Evolutionary conservation across 1,139 yeast genomes (phyloP).

Genomic region (Suhomyces bolitotheri): DNA sequence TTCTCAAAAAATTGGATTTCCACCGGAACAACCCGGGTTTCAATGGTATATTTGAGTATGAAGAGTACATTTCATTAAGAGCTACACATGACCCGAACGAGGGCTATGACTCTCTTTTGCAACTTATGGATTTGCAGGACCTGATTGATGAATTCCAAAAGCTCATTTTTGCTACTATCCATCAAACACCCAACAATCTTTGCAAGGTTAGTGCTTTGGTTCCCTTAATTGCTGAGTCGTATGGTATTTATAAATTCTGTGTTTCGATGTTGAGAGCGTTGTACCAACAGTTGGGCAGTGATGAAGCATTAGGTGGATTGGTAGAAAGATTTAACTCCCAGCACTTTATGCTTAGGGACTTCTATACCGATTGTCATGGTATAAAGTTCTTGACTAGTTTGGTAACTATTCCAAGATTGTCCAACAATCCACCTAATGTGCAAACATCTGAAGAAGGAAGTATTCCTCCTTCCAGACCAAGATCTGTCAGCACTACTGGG

Average conservation of each 20-base stretch:
- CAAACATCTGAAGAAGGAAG: slow-evolving; percentile 35
- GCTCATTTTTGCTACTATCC: slow-evolving; percentile 71
- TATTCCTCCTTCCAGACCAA: slow-evolving; percentile 39
- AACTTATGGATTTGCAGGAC: slow-evolving; percentile 85
- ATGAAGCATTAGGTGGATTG: slow-evolving; percentile 76
- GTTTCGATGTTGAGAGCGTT: slow-evolving; percentile 91
- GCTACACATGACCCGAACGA: slow-evolving; percentile 93
- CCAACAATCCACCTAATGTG: slow-evolving; percentile 68
- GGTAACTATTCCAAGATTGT: slow-evolving; percentile 82
- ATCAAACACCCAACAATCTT: slow-evolving; percentile 66
- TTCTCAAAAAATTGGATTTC: slow-evolving; percentile 74
- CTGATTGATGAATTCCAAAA: slow-evolving; percentile 78
- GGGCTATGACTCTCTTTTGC: slow-evolving; percentile 88
- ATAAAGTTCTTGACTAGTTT: slow-evolving; percentile 80
- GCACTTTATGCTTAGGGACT: slow-evolving; percentile 75
- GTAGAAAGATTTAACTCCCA: slow-evolving; percentile 75
- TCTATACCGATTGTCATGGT: slow-evolving; percentile 88
- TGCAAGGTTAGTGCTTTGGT: slow-evolving; percentile 86
- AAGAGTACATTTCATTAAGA: slow-evolving; percentile 85
- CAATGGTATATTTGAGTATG: slow-evolving; percentile 94
- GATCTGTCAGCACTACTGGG: slow-evolving; percentile 27
- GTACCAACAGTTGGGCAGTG: slow-evolving; percentile 73
- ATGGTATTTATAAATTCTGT: slow-evolving; percentile 87
- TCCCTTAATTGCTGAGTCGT: slow-evolving; percentile 90
- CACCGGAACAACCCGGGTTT: slow-evolving; percentile 86